Evolutionary conservation across 2,329 filamentous ascomycete genomes (phyloP).

Genomic region (Xylariaceae sp.): DNA sequence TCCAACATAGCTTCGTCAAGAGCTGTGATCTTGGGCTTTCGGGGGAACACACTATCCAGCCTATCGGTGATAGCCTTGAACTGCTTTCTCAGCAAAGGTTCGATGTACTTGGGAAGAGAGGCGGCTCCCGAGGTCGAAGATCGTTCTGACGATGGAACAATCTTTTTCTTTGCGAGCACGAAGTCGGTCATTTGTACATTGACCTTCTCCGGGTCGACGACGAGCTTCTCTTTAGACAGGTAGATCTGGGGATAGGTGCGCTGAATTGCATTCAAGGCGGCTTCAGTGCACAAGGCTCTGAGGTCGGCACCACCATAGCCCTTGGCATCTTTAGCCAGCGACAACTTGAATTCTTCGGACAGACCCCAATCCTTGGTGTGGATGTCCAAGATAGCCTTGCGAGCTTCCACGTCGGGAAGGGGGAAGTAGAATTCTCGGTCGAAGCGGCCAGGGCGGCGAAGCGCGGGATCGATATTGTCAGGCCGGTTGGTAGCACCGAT

Average conservation of each 20-base stretch:
- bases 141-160: conserved; percentile 89
- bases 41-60: conserved; percentile 72
- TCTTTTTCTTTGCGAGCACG: conserved; percentile 93
- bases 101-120: conserved; percentile 71
- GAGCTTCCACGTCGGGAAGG: conserved; percentile 72
- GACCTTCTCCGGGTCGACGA: conserved; percentile 81
- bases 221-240: conserved; percentile 77
- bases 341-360: conserved; percentile 69
- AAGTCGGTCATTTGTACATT: conserved; percentile 89
- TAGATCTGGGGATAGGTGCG: conserved; percentile 96
- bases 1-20: conserved; percentile 92
- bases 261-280: conserved; percentile 91
- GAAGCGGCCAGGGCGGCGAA: conserved; percentile 88
- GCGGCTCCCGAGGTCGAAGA: conserved; percentile 80
- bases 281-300: conserved; percentile 90
- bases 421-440: conserved; percentile 98
- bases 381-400: conserved; percentile 86
- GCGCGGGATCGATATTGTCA: conserved; percentile 92
- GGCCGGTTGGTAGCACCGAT: conserved; percentile 98
- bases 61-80: conserved; percentile 63
- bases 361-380: conserved; percentile 94
- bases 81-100: conserved; percentile 72
- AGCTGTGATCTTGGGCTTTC: conserved; percentile 80
- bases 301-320: conserved; percentile 96
- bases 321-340: conserved; percentile 83